Percentiles rank a stretch among this genome's conserved stretches.
Conservation (phyloP, 129 eudicot species). For the Tagetes patula region DNA sequence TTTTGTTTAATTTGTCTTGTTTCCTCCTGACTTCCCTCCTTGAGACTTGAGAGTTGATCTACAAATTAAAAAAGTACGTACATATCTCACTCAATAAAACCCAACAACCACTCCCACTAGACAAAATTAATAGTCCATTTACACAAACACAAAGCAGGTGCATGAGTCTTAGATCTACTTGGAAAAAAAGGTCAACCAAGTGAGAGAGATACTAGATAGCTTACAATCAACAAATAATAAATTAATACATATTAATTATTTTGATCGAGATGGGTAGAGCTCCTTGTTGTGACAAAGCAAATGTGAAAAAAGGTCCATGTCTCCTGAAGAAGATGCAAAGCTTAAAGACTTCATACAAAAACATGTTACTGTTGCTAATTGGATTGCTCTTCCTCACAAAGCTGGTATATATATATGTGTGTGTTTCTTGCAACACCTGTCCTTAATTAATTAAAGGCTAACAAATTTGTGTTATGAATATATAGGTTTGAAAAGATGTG, state of each 20-base stretch:
- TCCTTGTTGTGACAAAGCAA: constrained; percentile 78
- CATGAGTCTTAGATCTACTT: constrained; percentile 19
- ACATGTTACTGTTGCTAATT: constrained; percentile 63
- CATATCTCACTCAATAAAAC: constrained; percentile 26
- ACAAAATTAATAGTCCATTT: constrained; percentile 32
- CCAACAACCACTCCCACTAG: constrained; percentile 33
- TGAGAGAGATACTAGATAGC: constrained; percentile 17
- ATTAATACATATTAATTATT: not conserved
- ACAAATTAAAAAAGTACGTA: too few relatives aligned
- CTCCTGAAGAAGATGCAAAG: constrained; percentile 75
- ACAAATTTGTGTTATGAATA: not conserved
- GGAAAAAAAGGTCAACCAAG: constrained; percentile 35
- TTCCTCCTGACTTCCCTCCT: constrained; percentile 24
- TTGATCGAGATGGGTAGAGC: constrained; percentile 69
- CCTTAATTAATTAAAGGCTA: too few relatives aligned
- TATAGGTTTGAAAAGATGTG: constrained; percentile 68
- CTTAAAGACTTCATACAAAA: constrained; percentile 60
- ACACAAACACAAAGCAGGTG: constrained; percentile 20
- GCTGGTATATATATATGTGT: constrained; percentile 41
- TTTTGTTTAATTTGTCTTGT: constrained; percentile 23
- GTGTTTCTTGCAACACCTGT: constrained; percentile 3
- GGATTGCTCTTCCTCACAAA: constrained; percentile 77
- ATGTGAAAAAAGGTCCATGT: constrained; percentile 77
- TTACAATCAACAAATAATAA: not conserved
- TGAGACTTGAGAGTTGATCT: constrained; percentile 24